Base-by-base conservation (phyloP, 1,284 basidiomycete species). In the Agroathelia rolfsii region DNA sequence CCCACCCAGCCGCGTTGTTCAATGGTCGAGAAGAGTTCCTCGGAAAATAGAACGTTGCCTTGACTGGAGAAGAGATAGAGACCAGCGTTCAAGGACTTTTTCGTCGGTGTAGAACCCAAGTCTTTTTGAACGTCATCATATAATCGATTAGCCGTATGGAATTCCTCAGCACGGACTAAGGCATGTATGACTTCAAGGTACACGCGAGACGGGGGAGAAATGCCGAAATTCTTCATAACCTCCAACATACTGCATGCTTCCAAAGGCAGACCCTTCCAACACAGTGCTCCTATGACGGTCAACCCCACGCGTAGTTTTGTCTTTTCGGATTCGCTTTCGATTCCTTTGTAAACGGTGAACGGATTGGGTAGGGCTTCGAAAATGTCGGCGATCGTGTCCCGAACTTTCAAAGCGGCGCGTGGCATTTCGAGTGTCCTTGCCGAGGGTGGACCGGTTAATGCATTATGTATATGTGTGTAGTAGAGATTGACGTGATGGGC, bases 11-110 rank as follows among this genome's bases (percentile, higher is more conserved):
- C 43, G 15, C 46, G 45, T 10, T 53, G 46, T 6, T 44, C 36
- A 23, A 76, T 51, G 5, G 43, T 44, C 23, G 54, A 41, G 42
- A 64, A 77, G 42, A 59, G 64, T 15, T 55, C 44, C 34, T 73
- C 53, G 0, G 72, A 63, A 8, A 53, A 53, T 10, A 41, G 43
- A 10, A 52, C 39, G 36, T 77, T 59, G 16, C 77, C 78, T 41
- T 67, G 59, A 25, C 62, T 62, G 7, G 71, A 58, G 44, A 60
- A 61, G 10, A 80, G 51, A 46, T 64, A 58, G 6, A 81, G 55
- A 6, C 69, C 75, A 7, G 60, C 61, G 18, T 59, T 55, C 18
- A 62, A 47, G 40, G 64, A 60, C n/a, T 42, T 45, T 17, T 49
- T 49, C 32, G 47, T 42, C 19, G 35, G 37, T 17, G 45, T 41